Base-by-base conservation (phyloP, 2,329 filamentous ascomycete species). In the Graphilbum ipis-grandicollis region DNA sequence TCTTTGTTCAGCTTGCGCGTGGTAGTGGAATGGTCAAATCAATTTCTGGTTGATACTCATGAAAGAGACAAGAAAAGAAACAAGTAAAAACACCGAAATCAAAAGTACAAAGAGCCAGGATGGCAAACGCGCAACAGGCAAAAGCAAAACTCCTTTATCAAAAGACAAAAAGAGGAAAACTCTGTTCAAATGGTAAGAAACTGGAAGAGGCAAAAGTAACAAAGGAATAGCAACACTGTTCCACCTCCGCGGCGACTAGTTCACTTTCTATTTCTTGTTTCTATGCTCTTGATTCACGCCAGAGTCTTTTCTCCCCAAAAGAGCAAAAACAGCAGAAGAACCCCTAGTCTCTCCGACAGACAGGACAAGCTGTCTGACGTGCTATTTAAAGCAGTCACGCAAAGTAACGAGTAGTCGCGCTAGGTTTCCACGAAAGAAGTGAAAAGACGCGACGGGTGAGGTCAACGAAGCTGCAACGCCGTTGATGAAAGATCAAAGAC, bases 1-100 rank as follows among this genome's bases (percentile, higher is more conserved):
- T 32, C 15, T 41, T 57, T 55, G 52, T 51, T 52, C 46, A 53
- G 47, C 45, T 48, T 50, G 50, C 46, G 50, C 42, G 44, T 43
- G 34, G 31, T 44, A 32, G 36, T 39, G 31, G 33, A 45, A 43
- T 40, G 39, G 44, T 44, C 34, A 44, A 44, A 41, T 47, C 41
- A 46, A 47, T 44, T 44, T 39, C 40, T 44, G 38, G 35, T 38
- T 35, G 36, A 36, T 45, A 43, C 39, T 45, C 41, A 39, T 38
- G 39, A 37, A 34, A 31, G 38, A 39, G 37, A 28, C 34, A 37
- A 38, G 26, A 34, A 25, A 31, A 36, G 31, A 22, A 22, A 22
- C 33, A 31, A 31, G 5, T 21, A 34, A 33, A n/a, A 22, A 9
- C 35, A 38, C 21, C 33, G 33, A 15, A 37, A 33, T n/a, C 14